Base-by-base conservation (phyloP, 2,329 filamentous ascomycete species). In the Colletotrichum costaricense region DNA sequence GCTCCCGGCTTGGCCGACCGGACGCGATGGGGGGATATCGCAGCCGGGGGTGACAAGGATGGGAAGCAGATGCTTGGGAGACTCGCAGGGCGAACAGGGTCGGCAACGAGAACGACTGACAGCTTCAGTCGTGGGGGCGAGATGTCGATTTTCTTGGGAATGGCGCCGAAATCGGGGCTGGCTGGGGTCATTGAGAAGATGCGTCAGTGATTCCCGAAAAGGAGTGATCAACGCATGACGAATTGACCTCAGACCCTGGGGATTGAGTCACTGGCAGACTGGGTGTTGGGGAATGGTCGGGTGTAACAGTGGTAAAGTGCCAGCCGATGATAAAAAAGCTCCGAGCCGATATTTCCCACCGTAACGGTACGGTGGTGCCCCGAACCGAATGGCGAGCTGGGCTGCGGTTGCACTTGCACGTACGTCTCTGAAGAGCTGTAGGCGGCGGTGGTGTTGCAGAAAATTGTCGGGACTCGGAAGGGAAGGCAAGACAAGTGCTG, bases 1-100 rank as follows among this genome's bases (percentile, higher is more conserved):
- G 69, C 52, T 26, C 65, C 66, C 70, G 59, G 60, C 42, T 60
- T 64, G 54, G 66, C 58, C 69, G 59, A 38, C 69, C 69, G 60
- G 68, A 52, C 30, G 49, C 33, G 38, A n/a, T 59, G 49, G 58
- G 42, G 55, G 26, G 62, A 30, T 55, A 56, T 65, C 54, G 26
- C 55, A 55, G 35, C 33, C 58, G 54, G 55, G 58, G 54, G 49
- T 56, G 19, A 57, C 67, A 46, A 35, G 67, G 65, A 52, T 56
- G 52, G 14, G 52, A 14, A 14, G 52, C 52, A 14, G 24, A 55
- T 24, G 26, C 52, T 12, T 49, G 19, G 7, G 7, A 49, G 19
- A 49, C 42, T 49, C 42, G 42, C 42, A 49, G 19, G 28, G 49
- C n/a, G 42, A 28, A 33, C 38, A 26, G 9, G 22, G 59, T 26